Percentiles rank a stretch among this genome's conserved stretches.
Conservation (phyloP, 306 rosid genomes). For the Phaseolus lunatus region DNA sequence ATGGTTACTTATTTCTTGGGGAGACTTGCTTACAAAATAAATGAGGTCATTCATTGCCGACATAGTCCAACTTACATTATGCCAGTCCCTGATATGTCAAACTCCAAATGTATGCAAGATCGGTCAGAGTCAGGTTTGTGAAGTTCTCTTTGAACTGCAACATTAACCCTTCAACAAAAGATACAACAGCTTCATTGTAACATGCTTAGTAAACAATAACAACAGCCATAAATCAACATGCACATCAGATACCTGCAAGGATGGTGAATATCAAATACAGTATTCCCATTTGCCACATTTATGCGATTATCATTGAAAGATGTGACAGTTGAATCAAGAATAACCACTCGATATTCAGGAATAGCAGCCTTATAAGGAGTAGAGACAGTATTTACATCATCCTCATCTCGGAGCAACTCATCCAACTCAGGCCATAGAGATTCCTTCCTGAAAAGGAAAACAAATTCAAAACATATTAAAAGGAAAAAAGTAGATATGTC, state of each 20-base stretch:
- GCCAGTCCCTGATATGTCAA: constrained; percentile 66
- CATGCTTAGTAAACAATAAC: constrained; percentile 13
- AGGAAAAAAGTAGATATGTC: not conserved
- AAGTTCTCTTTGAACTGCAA: constrained; percentile 69
- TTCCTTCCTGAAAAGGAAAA: constrained; percentile 63
- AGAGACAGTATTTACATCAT: constrained; percentile 60
- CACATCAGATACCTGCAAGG: constrained; percentile 68
- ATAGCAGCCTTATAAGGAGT: constrained; percentile 75
- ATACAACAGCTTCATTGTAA: constrained; percentile 8
- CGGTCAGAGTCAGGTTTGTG: constrained; percentile 72
- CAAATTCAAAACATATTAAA: constrained; percentile 12
- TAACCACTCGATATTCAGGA: constrained; percentile 65
- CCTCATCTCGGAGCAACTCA: constrained; percentile 64
- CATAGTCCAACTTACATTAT: constrained; percentile 57
- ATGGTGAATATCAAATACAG: constrained; percentile 68
- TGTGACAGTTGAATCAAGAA: constrained; percentile 56
- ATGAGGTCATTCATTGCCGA: not conserved
- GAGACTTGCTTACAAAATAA: not conserved
- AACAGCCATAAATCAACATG: constrained; percentile 34
- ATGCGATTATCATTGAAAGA: constrained; percentile 46
- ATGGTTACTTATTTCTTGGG: not conserved
- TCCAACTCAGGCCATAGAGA: constrained; percentile 75
- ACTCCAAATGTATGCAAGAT: constrained; percentile 80
- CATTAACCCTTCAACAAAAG: constrained; percentile 58
- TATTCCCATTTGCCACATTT: constrained; percentile 60